These are phyloP conservation scores for Tubosaeta brunneosetosa DNA, from an alignment of 768 basidiomycete species.

Conservation along the genomic window DNA sequence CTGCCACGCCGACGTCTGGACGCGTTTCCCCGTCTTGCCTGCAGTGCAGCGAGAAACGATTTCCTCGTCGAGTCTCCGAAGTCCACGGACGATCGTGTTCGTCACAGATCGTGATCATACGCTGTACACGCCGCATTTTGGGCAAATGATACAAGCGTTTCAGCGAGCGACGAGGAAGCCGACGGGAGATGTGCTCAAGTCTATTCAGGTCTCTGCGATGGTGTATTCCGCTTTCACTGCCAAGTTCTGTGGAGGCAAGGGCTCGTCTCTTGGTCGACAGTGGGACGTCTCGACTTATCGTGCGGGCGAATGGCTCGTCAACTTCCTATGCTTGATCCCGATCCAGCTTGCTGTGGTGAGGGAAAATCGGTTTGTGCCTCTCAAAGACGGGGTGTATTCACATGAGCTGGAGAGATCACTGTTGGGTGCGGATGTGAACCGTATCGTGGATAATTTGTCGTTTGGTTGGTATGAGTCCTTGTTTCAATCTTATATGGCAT, in stretches of 20 bases:
- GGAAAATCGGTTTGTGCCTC: slow-evolving; percentile 57
- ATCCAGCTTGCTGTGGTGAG: slow-evolving; percentile 58
- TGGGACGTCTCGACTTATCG: slow-evolving; percentile 38
- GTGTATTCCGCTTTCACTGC: too few species aligned
- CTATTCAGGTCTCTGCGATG: too few species aligned
- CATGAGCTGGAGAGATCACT: too few species aligned
- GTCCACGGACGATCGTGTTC: slow-evolving; percentile 16
- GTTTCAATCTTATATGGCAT: too few species aligned
- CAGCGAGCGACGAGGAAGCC: slow-evolving; percentile 51
- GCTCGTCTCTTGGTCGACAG: not conserved
- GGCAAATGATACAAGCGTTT: slow-evolving; percentile 41
- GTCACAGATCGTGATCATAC: too few species aligned
- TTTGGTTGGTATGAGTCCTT: too few species aligned
- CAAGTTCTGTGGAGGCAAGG: not conserved
- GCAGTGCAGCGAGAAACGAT: slow-evolving; percentile 46
- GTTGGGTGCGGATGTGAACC: too few species aligned
- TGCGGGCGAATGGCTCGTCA: slow-evolving; percentile 59
- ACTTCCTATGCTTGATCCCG: slow-evolving; percentile 57
- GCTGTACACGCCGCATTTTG: slow-evolving; percentile 40
- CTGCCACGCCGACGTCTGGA: slow-evolving; percentile 34
- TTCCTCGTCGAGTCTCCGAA: slow-evolving; percentile 30
- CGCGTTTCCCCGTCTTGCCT: slow-evolving; percentile 41
- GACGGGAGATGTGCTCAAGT: slow-evolving; percentile 22
- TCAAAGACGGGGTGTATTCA: too few species aligned
- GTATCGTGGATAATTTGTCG: too few species aligned